phyloP scores from a whole-genome alignment of 495 filamentous ascomycete species.

The Penicillium daleae region DNA sequence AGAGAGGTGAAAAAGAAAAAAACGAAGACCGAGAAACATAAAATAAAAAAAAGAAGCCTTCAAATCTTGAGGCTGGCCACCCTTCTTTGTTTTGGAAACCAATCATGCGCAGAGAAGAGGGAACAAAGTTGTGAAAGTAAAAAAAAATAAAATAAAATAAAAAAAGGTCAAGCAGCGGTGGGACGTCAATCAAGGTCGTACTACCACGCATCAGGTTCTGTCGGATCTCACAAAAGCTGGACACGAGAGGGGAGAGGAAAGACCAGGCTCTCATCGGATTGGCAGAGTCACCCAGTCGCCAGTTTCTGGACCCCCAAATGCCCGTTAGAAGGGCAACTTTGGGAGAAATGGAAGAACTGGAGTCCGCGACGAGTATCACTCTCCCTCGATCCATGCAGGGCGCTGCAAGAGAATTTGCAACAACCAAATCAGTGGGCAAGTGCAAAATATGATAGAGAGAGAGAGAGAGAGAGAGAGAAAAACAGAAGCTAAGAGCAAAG shows the following conservation, averaged over 20 bases:
- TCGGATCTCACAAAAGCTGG: constrained; percentile 7
- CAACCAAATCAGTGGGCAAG: neutral
- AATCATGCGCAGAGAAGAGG: constrained; percentile 22
- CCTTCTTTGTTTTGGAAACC: constrained; percentile 22
- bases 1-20: constrained; percentile 8
- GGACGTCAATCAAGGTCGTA: neutral
- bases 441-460: no score
- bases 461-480: no score
- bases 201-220: constrained; percentile 9
- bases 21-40: constrained; percentile 5
- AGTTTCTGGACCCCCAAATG: neutral
- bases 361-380: neutral
- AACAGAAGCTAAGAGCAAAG: neutral
- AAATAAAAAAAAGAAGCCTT: constrained; percentile 9
- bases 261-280: neutral
- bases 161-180: neutral
- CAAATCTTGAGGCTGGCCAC: constrained; percentile 19
- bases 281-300: neutral
- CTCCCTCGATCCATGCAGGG: neutral
- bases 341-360: neutral
- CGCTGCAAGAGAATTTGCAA: neutral
- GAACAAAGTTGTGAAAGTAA: constrained; percentile 10
- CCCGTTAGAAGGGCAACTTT: neutral
- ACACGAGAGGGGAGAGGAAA: neutral
- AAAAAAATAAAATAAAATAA: no score